Base-by-base conservation (phyloP, 2,329 filamentous ascomycete genomes). In the Colletotrichum australisinense region DNA sequence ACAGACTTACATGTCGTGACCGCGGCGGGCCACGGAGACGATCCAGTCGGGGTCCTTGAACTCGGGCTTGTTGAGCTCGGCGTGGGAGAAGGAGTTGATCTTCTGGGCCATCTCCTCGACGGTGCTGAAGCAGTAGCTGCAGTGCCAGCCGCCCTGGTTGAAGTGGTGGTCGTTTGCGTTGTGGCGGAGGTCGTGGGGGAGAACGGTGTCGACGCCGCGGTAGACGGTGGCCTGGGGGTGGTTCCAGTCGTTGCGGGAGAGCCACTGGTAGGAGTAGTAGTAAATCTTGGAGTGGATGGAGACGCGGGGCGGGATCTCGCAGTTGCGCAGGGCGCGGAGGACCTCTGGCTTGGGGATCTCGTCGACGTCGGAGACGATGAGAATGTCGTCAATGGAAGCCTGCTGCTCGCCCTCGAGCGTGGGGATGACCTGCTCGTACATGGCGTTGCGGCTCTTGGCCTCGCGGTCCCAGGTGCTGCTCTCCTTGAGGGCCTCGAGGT, bases 181-280 rank as follows among this genome's bases (percentile, higher is more conserved):
- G 74, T 84, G 84, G 28, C 90, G 87, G 63, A 92, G 82, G 76
- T 90, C 85, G 30, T 85, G 84, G 0, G 90, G 90, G 24, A 81
- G 79, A 58, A 92, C 81, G 7, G 90, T 92, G 22, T 76, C 68
- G n/a, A 60, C 76, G 71, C 76, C 81, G 58, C 77, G 75, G 78
- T 87, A 92, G 68, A 84, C 86, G 2, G 90, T 92, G 2, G 89
- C 90, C 78, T 92, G 89, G 0, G 90, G 90, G 69, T 91, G 89
- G 8, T 82, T 79, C 89, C 90, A 92, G 73, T 88, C 82, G 32
- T 77, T 66, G 30, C 83, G 84, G 24, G 77, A 79, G 74, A 86
- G 82, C 79, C 86, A 89, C 77, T 90, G 87, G 79, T 89, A 90
- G 72, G 85, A 86, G 80, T 90, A 91, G 78, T 90, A 89, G 81